Evolutionary conservation across 1,284 basidiomycete genomes (phyloP).

Genomic region (Leccinum pachyderme): DNA sequence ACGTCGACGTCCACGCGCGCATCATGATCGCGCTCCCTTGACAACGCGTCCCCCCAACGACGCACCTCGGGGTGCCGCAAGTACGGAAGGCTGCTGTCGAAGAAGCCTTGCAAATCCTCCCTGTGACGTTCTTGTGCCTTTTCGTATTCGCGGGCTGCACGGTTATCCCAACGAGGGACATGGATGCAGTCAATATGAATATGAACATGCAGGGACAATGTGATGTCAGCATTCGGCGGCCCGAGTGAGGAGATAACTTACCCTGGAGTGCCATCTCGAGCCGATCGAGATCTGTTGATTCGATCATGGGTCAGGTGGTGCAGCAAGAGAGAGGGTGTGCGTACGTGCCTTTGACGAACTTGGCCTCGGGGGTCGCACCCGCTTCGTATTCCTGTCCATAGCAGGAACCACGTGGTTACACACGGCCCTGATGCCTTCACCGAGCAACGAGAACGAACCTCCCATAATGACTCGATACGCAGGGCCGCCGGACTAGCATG

Average conservation of each 20-base stretch:
- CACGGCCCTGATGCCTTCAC: neutral
- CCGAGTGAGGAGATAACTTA: slow-evolving; percentile 21
- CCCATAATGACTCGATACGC: slow-evolving; percentile 78
- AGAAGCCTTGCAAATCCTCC: slow-evolving; percentile 64
- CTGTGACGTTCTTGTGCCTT: slow-evolving; percentile 41
- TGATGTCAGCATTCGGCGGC: neutral
- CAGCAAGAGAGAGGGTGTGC: neutral
- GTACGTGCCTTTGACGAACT: slow-evolving; percentile 82
- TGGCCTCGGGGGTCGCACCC: slow-evolving; percentile 76
- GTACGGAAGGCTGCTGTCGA: slow-evolving; percentile 45
- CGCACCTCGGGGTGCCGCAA: slow-evolving; percentile 71
- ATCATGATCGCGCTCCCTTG: slow-evolving; percentile 6
- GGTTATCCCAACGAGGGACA: neutral
- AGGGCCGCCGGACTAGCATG: slow-evolving; percentile 78
- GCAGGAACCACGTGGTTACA: neutral
- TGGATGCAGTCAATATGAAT: neutral
- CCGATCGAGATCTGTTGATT: slow-evolving; percentile 71
- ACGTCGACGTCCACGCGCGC: neutral
- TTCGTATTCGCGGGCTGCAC: slow-evolving; percentile 76
- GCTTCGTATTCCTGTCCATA: slow-evolving; percentile 85
- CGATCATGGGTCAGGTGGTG: neutral
- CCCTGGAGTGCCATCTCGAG: slow-evolving; percentile 64
- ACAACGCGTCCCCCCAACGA: slow-evolving; percentile 69
- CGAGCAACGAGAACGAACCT: slow-evolving; percentile 45
- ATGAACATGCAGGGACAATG: neutral